These are phyloP conservation scores for Porcisia deanei DNA, from an alignment of 208 protist species.

Conservation along the genomic window DNA sequence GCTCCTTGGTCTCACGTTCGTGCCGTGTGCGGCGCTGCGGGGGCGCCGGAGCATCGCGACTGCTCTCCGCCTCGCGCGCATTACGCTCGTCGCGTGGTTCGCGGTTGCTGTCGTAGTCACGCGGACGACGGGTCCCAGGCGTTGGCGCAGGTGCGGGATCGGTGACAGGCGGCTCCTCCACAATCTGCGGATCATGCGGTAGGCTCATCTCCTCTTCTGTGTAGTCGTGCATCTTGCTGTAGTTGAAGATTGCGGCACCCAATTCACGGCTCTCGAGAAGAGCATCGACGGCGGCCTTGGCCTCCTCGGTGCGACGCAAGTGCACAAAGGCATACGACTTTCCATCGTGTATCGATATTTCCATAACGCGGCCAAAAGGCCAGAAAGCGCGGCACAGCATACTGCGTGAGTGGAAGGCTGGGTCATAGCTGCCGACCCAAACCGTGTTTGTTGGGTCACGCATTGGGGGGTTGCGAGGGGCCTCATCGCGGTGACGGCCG, in stretches of 20 bases:
- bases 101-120: constrained; percentile 14
- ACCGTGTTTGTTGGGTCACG: constrained; percentile 89
- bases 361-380: constrained; percentile 83
- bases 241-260: constrained; percentile 71
- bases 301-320: constrained; percentile 81
- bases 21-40: constrained; percentile 51
- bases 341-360: constrained; percentile 63
- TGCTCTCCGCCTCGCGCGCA: constrained; percentile 9
- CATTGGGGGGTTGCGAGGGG: constrained; percentile 28
- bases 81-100: constrained; percentile 22
- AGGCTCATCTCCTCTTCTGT: constrained; percentile 64
- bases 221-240: constrained; percentile 88
- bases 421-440: constrained; percentile 84
- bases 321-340: constrained; percentile 89
- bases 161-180: constrained; percentile 21
- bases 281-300: constrained; percentile 62
- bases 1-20: constrained; percentile 60
- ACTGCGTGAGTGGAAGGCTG: constrained; percentile 46
- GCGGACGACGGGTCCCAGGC: constrained; percentile 17
- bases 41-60: constrained; percentile 1
- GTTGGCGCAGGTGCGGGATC: constrained; percentile 24
- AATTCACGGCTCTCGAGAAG: constrained; percentile 61
- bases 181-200: constrained; percentile 44
- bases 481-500: constrained; percentile 23
- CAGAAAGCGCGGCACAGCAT: constrained; percentile 57